Conservation (phyloP, 805 yeast genomes). For the Saturnispora kantuleensis region DNA sequence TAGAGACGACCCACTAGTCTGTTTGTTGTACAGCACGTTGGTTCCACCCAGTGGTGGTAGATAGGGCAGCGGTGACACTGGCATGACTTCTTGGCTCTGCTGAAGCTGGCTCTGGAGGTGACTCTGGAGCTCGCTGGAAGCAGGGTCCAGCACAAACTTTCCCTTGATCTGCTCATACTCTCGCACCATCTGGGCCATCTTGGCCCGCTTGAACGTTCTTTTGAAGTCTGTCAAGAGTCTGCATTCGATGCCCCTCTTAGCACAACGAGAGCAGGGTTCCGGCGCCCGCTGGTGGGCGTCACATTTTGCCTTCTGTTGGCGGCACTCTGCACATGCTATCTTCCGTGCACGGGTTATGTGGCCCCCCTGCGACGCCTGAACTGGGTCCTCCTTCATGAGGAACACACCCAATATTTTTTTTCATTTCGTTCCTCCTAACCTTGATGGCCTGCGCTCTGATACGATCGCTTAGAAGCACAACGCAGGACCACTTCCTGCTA, state of each 20-base stretch:
- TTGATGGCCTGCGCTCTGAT: conserved; percentile 23
- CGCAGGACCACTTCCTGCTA: conserved; percentile 48
- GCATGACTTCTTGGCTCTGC: no score
- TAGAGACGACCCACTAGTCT: no score
- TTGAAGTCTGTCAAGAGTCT: conserved; percentile 72
- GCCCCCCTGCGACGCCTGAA: no score
- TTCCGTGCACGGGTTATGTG: conserved; percentile 24
- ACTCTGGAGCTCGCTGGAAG: not conserved
- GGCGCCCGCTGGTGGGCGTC: conserved; percentile 75
- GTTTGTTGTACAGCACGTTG: no score
- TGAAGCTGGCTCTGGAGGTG: no score
- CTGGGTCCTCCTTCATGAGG: conserved; percentile 18
- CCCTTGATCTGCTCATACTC: conserved; percentile 59
- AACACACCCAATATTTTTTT: not conserved
- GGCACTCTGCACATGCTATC: conserved; percentile 90
- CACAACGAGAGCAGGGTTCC: conserved; percentile 73
- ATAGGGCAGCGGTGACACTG: no score
- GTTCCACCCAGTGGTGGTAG: no score
- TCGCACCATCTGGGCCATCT: conserved; percentile 71
- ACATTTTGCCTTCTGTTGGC: conserved; percentile 90
- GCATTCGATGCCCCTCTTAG: conserved; percentile 59
- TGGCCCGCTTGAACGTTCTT: conserved; percentile 80
- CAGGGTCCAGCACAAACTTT: conserved; percentile 7
- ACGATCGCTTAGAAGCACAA: conserved; percentile 25
- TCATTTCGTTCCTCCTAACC: not conserved